Evolutionary conservation across 2,329 filamentous ascomycete genomes (phyloP), one percentile per base, ranked within the genome.

Genomic region (Fusarium pseudonygamai): DNA sequence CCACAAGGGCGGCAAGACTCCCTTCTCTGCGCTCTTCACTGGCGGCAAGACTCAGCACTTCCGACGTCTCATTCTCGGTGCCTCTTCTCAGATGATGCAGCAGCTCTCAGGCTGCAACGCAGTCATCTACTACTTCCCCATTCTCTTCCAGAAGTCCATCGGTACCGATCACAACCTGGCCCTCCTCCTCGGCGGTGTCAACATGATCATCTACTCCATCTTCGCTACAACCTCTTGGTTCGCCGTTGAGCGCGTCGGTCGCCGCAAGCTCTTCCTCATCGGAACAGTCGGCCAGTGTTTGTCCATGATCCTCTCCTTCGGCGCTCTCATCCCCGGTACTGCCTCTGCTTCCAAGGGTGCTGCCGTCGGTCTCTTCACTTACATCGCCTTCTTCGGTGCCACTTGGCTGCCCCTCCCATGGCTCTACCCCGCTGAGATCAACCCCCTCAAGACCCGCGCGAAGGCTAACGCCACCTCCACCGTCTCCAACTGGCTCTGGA

Each of bases 321-420:
- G 86, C 1, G 83, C 85, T 24, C 88, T 94, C 69, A 89, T 93
- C 24, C 92, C 92, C 45, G 89, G 89, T 1, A 81, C 89, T 2
- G 83, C 90, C 10, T 13, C 26, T 30, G 60, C 66, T 6, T 89
- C 90, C 6, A 93, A 92, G 78, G 92, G 91, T 28, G 90, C 91
- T 1, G 90, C 90, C 5, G 90, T 92, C 4, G 91, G 90, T 62
- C 82, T 93, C 22, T 93, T 93, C 83, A 86, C 90, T 22, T 93
- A 92, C 80, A 93, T 93, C 77, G 89, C 90, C 5, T 90, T 90
- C 71, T 93, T 92, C 75, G 91, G 90, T 40, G 90, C 90, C 0
- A 90, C 89, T 3, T 90, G 88, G 88, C 87, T 88, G 7, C 88
- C 88, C 0, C 88, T 90, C 67, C 83, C 90, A 12, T 91, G 89